phyloP scores from a whole-genome alignment of 1,284 basidiomycete genomes.

The Butyriboletus appendiculatus region DNA sequence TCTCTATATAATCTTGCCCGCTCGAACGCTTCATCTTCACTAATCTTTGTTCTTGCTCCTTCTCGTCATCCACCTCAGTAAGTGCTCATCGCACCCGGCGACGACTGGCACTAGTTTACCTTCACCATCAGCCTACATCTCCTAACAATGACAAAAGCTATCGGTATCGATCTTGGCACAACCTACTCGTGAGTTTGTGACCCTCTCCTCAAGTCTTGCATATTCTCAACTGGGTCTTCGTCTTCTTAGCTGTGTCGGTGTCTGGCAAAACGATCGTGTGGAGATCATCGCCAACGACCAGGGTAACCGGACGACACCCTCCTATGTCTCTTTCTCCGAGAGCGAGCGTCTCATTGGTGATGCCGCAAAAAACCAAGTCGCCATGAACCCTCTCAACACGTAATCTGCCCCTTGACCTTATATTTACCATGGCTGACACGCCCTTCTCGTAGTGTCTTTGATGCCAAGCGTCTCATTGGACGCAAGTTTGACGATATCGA shows the following conservation, averaged over 20 bases:
- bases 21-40: slow-evolving; percentile 3
- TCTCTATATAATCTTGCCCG: slow-evolving; percentile 36
- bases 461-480: slow-evolving; percentile 90
- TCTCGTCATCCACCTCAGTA: slow-evolving; percentile 18
- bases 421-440: slow-evolving; percentile 6
- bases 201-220: neutral
- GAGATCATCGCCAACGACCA: slow-evolving; percentile 99
- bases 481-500: slow-evolving; percentile 84
- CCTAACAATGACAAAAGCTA: slow-evolving; percentile 68
- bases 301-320: slow-evolving; percentile 96
- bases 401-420: slow-evolving; percentile 30
- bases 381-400: slow-evolving; percentile 84
- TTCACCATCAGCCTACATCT: neutral
- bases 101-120: neutral
- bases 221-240: slow-evolving; percentile 7
- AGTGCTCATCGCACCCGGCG: slow-evolving; percentile 10
- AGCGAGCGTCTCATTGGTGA: slow-evolving; percentile 94
- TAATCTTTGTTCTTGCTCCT: slow-evolving; percentile 15
- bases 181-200: slow-evolving; percentile 70
- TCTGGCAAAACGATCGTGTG: slow-evolving; percentile 98
- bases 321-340: slow-evolving; percentile 92
- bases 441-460: slow-evolving; percentile 64
- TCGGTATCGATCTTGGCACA: slow-evolving; percentile 92
- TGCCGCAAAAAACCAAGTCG: slow-evolving; percentile 95
- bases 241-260: slow-evolving; percentile 74